Evolutionary conservation across 1,139 yeast species (phyloP).

Genomic region (Meyerozyma sp.): DNA sequence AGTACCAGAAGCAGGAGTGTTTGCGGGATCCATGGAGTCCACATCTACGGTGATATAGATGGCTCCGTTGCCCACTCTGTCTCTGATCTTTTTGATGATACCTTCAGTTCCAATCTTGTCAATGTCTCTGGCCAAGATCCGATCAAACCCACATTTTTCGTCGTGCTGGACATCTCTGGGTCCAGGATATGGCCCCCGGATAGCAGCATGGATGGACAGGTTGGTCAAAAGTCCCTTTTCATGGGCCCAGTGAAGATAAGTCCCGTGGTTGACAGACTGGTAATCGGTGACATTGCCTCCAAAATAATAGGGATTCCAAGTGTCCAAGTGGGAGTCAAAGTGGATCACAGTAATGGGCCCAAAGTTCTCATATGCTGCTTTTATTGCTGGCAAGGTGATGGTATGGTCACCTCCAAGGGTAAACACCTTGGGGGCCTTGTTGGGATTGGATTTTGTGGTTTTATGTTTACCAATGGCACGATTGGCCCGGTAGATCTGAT

Average conservation of each 20-base stretch:
- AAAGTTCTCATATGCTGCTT: conserved; percentile 9
- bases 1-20: conserved; percentile 11
- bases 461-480: conserved; percentile 7
- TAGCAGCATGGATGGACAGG: conserved; percentile 27
- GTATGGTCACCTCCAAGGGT: conserved; percentile 15
- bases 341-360: conserved; percentile 13
- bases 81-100: conserved; percentile 9
- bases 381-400: conserved; percentile 11
- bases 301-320: conserved; percentile 12
- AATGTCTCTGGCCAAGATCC: conserved; percentile 11
- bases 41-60: conserved; percentile 12
- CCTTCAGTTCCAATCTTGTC: conserved; percentile 11
- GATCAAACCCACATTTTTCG: conserved; percentile 10
- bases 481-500: conserved; percentile 11
- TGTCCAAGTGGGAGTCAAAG: conserved; percentile 13
- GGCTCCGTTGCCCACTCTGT: conserved; percentile 8
- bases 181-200: conserved; percentile 30
- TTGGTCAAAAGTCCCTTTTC: conserved; percentile 11
- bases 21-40: conserved; percentile 11
- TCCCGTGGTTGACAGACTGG: conserved; percentile 11
- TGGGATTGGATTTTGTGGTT: conserved; percentile 5
- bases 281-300: conserved; percentile 10
- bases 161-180: conserved; percentile 10
- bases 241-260: conserved; percentile 12
- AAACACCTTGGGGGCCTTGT: conserved; percentile 9